Evolutionary conservation across 225 moss, liverwort and hornwort genomes (phyloP).

Genomic region (Lunularia cruciata): DNA sequence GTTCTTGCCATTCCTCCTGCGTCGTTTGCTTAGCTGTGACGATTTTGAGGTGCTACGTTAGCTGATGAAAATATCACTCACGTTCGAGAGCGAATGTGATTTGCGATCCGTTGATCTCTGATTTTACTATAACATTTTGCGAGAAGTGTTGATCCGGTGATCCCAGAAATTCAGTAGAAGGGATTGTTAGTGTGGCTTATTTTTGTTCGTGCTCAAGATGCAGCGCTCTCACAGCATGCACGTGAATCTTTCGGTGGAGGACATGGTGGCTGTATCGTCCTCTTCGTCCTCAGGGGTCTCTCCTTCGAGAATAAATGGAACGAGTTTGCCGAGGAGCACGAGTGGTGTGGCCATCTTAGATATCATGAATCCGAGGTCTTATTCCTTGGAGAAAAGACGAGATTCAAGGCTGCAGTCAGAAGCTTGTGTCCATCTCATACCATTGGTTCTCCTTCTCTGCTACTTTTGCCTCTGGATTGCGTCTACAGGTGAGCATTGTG

Average conservation of each 20-base stretch:
- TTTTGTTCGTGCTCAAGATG: conserved; percentile 21
- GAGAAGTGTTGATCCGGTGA: no score
- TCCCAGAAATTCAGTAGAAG: no score
- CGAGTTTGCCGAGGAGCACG: conserved; percentile 3
- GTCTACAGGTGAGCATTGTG: conserved; percentile 17
- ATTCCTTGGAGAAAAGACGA: conserved; percentile 27
- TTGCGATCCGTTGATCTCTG: no score
- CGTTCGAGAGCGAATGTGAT: no score
- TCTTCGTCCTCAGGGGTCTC: conserved; percentile 6
- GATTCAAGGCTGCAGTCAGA: conserved; percentile 20
- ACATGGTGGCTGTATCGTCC: conserved; percentile 13
- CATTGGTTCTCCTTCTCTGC: conserved; percentile 30
- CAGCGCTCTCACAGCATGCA: conserved; percentile 30
- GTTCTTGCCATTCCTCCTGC: no score
- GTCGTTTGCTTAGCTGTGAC: no score
- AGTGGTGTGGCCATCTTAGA: conserved; percentile 23
- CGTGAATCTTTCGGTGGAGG: conserved; percentile 17
- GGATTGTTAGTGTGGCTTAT: conserved; percentile 1
- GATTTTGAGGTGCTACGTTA: no score
- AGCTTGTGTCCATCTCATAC: conserved; percentile 34
- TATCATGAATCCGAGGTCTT: conserved; percentile 5
- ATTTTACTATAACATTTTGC: no score
- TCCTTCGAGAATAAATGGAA: conserved; percentile 12
- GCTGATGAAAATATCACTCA: no score
- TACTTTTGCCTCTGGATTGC: conserved; percentile 39